These are phyloP conservation scores for Sugiyamaella qingdaonensis DNA, from an alignment of 805 yeast species.

Conservation along the genomic window DNA sequence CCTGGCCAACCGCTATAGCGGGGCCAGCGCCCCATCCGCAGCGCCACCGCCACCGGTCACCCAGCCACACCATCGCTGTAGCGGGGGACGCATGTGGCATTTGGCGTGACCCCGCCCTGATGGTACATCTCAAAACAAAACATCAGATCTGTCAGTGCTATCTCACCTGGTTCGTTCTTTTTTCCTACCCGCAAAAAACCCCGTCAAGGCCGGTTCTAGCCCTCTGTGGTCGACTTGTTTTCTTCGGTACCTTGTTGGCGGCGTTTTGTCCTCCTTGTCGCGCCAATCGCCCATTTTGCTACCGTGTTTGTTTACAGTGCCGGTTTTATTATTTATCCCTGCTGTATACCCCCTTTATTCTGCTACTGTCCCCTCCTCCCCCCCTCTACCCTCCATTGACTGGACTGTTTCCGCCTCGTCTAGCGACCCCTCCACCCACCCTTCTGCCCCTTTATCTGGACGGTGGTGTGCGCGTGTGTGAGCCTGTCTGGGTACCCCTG, in stretches of 20 bases:
- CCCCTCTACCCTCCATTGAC: background rate
- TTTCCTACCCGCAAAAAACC: background rate
- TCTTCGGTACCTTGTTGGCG: background rate
- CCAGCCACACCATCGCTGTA: background rate
- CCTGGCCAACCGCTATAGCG: slow-evolving; percentile 1
- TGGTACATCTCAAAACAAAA: background rate
- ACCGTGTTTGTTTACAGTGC: slow-evolving; percentile 1
- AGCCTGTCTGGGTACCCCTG: background rate
- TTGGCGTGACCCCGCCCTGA: slow-evolving; percentile 1
- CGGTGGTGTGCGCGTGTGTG: background rate
- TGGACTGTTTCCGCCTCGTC: background rate
- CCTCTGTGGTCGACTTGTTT: background rate
- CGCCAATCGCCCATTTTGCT: background rate
- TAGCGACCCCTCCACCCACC: background rate
- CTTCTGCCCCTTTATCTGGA: background rate
- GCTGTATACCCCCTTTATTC: background rate
- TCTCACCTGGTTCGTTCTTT: background rate
- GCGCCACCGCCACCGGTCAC: background rate
- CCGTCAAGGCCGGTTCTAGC: background rate
- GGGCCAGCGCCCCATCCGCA: background rate
- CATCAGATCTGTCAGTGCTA: background rate
- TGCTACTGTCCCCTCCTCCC: background rate
- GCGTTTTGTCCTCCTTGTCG: background rate
- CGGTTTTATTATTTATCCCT: slow-evolving; percentile 1
- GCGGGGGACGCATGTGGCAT: background rate